Conservation (phyloP, 2,329 filamentous ascomycete genomes). For the Penicillium corylophilum region DNA sequence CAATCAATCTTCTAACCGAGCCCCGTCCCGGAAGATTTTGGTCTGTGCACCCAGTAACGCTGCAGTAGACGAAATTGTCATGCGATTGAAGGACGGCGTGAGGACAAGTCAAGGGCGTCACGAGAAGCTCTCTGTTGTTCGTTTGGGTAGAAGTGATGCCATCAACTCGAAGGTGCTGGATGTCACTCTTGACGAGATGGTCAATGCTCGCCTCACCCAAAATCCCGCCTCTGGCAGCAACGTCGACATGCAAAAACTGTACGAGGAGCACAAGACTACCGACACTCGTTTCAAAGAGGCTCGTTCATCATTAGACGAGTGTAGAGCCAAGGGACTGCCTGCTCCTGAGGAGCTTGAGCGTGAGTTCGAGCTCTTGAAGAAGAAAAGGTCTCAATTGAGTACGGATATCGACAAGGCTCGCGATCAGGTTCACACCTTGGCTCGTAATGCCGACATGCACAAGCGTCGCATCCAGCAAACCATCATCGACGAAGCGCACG, state of each 20-base stretch:
- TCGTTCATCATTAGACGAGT: conserved; percentile 69
- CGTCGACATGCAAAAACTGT: conserved; percentile 64
- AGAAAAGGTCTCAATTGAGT: conserved; percentile 72
- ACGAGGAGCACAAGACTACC: conserved; percentile 62
- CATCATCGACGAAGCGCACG: conserved; percentile 84
- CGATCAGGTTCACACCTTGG: conserved; percentile 77
- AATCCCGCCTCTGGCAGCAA: conserved; percentile 45
- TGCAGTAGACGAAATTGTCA: conserved; percentile 91
- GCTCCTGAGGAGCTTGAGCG: conserved; percentile 60
- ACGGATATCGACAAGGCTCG: conserved; percentile 83
- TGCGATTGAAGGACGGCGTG: conserved; percentile 85
- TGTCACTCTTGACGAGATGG: conserved; percentile 89
- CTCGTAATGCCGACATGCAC: conserved; percentile 81
- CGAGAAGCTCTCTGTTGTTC: conserved; percentile 81
- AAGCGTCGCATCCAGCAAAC: conserved; percentile 83
- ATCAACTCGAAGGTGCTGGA: conserved; percentile 88
- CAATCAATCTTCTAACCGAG: conserved; percentile 15
- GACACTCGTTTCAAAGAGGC: conserved; percentile 68
- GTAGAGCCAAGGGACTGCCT: conserved; percentile 52
- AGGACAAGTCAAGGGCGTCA: conserved; percentile 71
- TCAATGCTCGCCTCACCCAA: conserved; percentile 66
- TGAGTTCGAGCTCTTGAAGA: conserved; percentile 75
- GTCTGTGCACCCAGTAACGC: conserved; percentile 99
- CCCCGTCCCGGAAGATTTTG: conserved; percentile 73
- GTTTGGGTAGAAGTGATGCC: conserved; percentile 84